Conservation (phyloP, 2,329 filamentous ascomycete species). For the Aspergillus sp. region DNA sequence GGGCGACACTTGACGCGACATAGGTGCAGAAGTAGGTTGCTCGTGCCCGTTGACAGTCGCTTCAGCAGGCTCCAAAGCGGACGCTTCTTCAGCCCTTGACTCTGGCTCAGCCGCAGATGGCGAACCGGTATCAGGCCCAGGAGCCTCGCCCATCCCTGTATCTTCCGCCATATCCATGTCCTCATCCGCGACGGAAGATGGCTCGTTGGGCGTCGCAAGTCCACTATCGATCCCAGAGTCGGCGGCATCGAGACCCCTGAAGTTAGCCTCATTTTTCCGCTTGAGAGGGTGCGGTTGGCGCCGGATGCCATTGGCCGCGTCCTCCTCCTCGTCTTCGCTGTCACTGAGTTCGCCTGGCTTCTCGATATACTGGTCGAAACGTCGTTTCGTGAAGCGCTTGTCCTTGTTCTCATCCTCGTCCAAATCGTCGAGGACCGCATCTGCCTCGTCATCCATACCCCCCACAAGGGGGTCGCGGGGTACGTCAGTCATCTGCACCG, state of each 20-base stretch:
- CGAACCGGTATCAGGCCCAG: slow-evolving; percentile 24
- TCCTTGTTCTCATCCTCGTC: slow-evolving; percentile 86
- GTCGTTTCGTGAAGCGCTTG: slow-evolving; percentile 67
- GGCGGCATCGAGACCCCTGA: slow-evolving; percentile 47
- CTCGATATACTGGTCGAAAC: slow-evolving; percentile 69
- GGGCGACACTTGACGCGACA: slow-evolving; percentile 22
- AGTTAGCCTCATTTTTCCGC: slow-evolving; percentile 53
- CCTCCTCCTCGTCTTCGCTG: slow-evolving; percentile 79
- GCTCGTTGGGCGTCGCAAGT: slow-evolving; percentile 36
- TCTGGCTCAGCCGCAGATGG: slow-evolving; percentile 22
- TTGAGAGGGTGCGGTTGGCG: slow-evolving; percentile 41
- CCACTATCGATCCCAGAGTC: slow-evolving; percentile 47
- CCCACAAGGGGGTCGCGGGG: slow-evolving; percentile 46
- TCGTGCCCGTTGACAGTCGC: slow-evolving; percentile 21
- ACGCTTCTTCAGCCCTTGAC: slow-evolving; percentile 23
- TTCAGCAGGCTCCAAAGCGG: slow-evolving; percentile 24
- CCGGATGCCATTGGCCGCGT: slow-evolving; percentile 59
- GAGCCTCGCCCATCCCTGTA: slow-evolving; percentile 33
- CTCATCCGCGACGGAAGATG: slow-evolving; percentile 36
- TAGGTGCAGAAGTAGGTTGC: slow-evolving; percentile 19
- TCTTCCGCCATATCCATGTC: slow-evolving; percentile 31
- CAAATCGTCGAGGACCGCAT: slow-evolving; percentile 56
- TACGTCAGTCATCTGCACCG: slow-evolving; percentile 56
- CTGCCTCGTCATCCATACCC: slow-evolving; percentile 55
- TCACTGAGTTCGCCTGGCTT: slow-evolving; percentile 76